These are phyloP conservation scores for Sphaerulina vaccinii DNA, from an alignment of 2,329 filamentous ascomycete genomes.

Conservation along the genomic window DNA sequence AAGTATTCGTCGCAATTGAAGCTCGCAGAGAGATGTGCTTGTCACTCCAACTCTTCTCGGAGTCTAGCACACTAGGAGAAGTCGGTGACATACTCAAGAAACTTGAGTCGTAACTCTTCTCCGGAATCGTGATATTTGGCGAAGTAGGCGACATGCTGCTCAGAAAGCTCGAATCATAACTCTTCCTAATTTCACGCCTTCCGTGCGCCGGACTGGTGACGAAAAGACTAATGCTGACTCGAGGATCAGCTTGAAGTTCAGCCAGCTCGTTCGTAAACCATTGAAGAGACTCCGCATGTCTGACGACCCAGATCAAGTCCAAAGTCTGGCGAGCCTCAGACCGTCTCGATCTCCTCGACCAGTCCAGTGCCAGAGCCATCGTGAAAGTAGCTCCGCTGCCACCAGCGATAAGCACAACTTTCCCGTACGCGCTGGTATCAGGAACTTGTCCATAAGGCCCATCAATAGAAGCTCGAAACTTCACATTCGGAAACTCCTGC, in stretches of 20 bases:
- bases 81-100: neutral
- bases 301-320: slow-evolving; percentile 40
- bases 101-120: slow-evolving; percentile 1
- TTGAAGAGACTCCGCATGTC: slow-evolving; percentile 34
- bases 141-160: neutral
- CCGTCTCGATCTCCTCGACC: slow-evolving; percentile 32
- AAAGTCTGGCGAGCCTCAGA: slow-evolving; percentile 49
- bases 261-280: slow-evolving; percentile 56
- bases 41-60: slow-evolving; percentile 4
- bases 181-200: neutral
- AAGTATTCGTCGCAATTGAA: slow-evolving; percentile 1
- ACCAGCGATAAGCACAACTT: slow-evolving; percentile 58
- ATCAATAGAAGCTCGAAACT: slow-evolving; percentile 26
- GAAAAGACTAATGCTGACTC: slow-evolving; percentile 53
- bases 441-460: slow-evolving; percentile 34
- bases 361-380: slow-evolving; percentile 55
- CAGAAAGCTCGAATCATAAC: neutral
- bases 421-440: slow-evolving; percentile 57
- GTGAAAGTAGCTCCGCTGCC: slow-evolving; percentile 60
- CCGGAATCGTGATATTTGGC: no score
- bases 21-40: slow-evolving; percentile 1
- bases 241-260: slow-evolving; percentile 42
- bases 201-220: slow-evolving; percentile 40
- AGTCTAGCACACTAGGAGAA: neutral
- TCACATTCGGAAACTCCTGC: slow-evolving; percentile 16